Base-by-base conservation (phyloP, 768 basidiomycete genomes). In the Pholiota microspora region DNA sequence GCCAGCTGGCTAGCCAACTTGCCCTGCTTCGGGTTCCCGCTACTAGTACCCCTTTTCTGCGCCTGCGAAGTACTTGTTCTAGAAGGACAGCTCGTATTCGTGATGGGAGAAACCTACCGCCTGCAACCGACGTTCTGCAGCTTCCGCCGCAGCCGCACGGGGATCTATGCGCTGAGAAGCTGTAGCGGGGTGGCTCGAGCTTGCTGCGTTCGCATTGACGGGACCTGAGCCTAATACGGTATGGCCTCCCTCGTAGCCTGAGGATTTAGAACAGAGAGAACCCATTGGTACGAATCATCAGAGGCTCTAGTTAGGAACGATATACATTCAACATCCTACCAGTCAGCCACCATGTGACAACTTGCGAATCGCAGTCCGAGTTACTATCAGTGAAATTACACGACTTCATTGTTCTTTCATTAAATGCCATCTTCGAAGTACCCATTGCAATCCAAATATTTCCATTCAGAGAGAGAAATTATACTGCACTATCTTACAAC, bases 81-180 rank as follows among this genome's bases (percentile, higher is more conserved):
- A 65, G 62, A 61, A 65, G 34, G n/a, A 16, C 49, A 51, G 47
- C 58, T 56, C 56, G 50, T 53, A 54, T 57, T 54, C 58, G 52
- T 51, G 44, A 60, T 57, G 53, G 51, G 53, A 51, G 54, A 55
- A 50, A 71, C 82, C 71, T 61, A 84, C 84, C 63, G 76, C 74
- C 69, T 83, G 74, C 66, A 78, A 58, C 59, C 84, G 75, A 62
- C 77, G 78, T 66, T 84, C 84, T 59, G 84, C 84, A 56, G 84
- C 84, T 67, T 79, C 80, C 66, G 81, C 79, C 50, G 82, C 81
- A 65, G 83, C 83, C 48, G 73, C 69, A 62, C 80, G 79, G 65
- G 76, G 70, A 73, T 83, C 71, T 56, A 61, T 62, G 53, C 59
- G 61, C 32, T 53, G 54, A 49, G 62, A 54, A 63, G 58, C 53